Evolutionary conservation across 768 basidiomycete genomes (phyloP).

Genomic region (Rhodotorula graminis): DNA sequence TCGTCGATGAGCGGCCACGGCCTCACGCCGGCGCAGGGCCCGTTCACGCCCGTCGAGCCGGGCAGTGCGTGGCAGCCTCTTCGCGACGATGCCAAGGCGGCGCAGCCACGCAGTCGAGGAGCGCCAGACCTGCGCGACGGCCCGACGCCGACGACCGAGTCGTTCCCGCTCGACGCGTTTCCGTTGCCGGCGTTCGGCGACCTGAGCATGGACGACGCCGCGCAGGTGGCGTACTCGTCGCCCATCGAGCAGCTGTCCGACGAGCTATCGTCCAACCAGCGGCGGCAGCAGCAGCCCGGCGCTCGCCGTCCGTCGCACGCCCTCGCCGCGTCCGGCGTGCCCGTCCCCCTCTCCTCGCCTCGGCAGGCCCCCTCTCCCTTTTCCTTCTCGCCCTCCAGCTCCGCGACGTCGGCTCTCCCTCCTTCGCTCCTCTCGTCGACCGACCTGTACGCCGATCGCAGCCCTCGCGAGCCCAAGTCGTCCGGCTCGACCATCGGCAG

Average conservation of each 20-base stretch:
- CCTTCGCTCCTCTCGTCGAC: not conserved
- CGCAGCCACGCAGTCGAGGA: too few relatives aligned
- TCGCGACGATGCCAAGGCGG: not conserved
- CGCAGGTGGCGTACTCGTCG: not conserved
- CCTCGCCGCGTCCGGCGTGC: not conserved
- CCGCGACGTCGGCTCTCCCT: not conserved
- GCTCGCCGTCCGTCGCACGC: not conserved
- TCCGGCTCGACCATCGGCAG: conserved; percentile 13
- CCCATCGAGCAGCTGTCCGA: too few relatives aligned
- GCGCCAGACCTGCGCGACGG: not conserved
- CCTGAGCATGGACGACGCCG: not conserved
- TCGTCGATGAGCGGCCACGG: not conserved
- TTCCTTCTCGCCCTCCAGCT: conserved; percentile 5
- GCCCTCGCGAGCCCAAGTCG: not conserved
- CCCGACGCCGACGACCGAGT: not conserved
- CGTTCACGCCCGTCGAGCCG: not conserved
- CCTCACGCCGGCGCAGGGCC: not conserved
- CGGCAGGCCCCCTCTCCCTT: not conserved
- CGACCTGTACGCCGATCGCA: not conserved
- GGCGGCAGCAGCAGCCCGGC: not conserved
- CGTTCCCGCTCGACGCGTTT: not conserved
- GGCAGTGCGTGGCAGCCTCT: not conserved
- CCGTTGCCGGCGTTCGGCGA: not conserved
- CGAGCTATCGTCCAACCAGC: not conserved
- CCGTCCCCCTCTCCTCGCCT: not conserved